Conservation (phyloP, 768 basidiomycete species). For the Mycena chlorophos region DNA sequence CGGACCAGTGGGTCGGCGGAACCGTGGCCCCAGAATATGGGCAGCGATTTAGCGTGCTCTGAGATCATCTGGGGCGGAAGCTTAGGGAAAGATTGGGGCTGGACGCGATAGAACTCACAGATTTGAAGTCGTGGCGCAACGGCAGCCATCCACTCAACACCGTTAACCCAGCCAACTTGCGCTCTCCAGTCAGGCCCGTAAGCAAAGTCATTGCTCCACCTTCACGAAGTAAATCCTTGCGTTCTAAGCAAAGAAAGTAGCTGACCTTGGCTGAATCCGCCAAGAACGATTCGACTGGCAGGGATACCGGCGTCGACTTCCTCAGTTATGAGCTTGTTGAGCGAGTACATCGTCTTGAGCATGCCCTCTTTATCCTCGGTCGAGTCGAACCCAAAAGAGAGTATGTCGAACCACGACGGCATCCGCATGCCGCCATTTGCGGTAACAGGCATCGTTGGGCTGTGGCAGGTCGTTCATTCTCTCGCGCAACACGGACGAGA, state of each 20-base stretch:
- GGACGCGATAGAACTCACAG: constrained; percentile 40
- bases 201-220: constrained; percentile 79
- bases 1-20: constrained; percentile 72
- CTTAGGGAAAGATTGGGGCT: constrained; percentile 4
- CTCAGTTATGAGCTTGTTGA: constrained; percentile 69
- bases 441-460: constrained; percentile 62
- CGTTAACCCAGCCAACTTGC: constrained; percentile 70
- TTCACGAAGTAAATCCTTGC: too few species aligned
- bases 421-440: constrained; percentile 73
- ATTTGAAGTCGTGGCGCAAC: constrained; percentile 55
- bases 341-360: constrained; percentile 56
- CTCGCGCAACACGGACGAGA: constrained; percentile 10
- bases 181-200: constrained; percentile 64
- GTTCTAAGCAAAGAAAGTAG: too few species aligned
- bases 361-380: constrained; percentile 79
- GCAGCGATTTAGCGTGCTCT: constrained; percentile 57
- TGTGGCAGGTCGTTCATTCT: constrained; percentile 30
- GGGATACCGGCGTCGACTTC: constrained; percentile 76
- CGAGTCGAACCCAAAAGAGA: constrained; percentile 58
- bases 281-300: constrained; percentile 72
- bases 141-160: constrained; percentile 44
- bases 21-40: constrained; percentile 90
- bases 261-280: constrained; percentile 88
- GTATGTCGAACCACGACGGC: constrained; percentile 87
- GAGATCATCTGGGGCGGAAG: constrained; percentile 54